These are phyloP conservation scores for Solanum lignicaule DNA, from an alignment of 257 asterid species.

Conservation along the genomic window DNA sequence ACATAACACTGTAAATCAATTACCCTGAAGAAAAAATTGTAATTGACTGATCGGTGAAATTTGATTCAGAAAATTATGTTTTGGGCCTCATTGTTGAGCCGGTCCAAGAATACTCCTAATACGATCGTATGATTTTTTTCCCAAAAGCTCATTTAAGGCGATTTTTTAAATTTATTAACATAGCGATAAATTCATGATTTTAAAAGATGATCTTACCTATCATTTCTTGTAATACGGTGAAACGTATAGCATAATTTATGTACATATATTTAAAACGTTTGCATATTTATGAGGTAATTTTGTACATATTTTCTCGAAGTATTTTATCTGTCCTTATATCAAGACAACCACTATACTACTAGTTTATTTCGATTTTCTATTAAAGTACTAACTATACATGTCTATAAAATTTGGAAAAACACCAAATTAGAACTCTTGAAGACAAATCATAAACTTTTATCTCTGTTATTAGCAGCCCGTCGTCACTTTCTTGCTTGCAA, in stretches of 20 bases:
- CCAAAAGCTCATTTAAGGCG: neutral
- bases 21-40: neutral
- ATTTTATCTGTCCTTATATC: neutral
- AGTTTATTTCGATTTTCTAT: neutral
- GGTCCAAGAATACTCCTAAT: neutral
- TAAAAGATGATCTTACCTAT: neutral
- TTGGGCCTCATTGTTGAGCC: neutral
- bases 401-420: neutral
- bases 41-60: neutral
- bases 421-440: neutral
- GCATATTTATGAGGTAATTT: neutral
- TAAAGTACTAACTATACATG: neutral
- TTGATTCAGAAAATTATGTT: neutral
- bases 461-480: slow-evolving; percentile 36
- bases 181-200: neutral
- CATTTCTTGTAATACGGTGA: neutral
- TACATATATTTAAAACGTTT: neutral
- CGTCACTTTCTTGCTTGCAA: slow-evolving; percentile 4
- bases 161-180: neutral
- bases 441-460: neutral
- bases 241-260: too few species aligned
- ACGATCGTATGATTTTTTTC: neutral
- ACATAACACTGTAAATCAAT: neutral
- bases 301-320: neutral
- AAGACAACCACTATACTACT: neutral